Percentiles rank a stretch among this genome's conserved stretches.
These are phyloP conservation scores for Groenewaldozyma sp. DNA, from an alignment of 1,139 yeast species.

Conservation along the genomic window DNA sequence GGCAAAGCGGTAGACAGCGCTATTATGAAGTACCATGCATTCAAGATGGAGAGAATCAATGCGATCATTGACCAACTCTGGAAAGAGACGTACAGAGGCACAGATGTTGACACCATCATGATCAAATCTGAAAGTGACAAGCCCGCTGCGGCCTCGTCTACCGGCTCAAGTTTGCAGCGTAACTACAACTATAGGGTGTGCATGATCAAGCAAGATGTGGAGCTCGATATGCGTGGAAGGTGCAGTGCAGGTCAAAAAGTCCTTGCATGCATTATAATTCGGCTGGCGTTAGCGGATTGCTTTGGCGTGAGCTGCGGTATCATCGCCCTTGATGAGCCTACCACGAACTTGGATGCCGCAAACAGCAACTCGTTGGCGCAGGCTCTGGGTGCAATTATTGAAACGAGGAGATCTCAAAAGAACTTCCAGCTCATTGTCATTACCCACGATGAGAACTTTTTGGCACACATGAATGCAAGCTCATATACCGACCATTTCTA, in stretches of 20 bases:
- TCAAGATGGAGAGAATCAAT: constrained; percentile 91
- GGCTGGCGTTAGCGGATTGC: constrained; percentile 91
- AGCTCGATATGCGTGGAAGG: constrained; percentile 94
- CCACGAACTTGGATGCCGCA: constrained; percentile 87
- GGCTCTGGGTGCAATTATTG: constrained; percentile 68
- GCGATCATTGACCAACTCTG: constrained; percentile 81
- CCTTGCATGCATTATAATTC: constrained; percentile 79
- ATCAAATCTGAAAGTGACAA: constrained; percentile 73
- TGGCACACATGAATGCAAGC: constrained; percentile 76
- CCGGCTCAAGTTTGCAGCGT: constrained; percentile 29
- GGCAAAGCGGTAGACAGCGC: constrained; percentile 85
- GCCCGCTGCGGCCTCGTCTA: constrained; percentile 28
- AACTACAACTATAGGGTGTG: constrained; percentile 83
- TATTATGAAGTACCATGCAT: constrained; percentile 83
- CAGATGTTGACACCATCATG: constrained; percentile 87
- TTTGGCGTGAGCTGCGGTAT: constrained; percentile 94
- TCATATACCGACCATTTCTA: constrained; percentile 86
- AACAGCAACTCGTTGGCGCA: constrained; percentile 83
- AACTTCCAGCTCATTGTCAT: constrained; percentile 92
- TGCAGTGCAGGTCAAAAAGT: constrained; percentile 99
- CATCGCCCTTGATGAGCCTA: constrained; percentile 95
- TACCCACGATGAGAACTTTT: constrained; percentile 90
- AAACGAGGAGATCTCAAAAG: constrained; percentile 61
- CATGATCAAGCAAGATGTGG: constrained; percentile 87
- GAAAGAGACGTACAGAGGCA: constrained; percentile 90